phyloP scores from a whole-genome alignment of 2,329 filamentous ascomycete species.

The Trichoderma sp. region DNA sequence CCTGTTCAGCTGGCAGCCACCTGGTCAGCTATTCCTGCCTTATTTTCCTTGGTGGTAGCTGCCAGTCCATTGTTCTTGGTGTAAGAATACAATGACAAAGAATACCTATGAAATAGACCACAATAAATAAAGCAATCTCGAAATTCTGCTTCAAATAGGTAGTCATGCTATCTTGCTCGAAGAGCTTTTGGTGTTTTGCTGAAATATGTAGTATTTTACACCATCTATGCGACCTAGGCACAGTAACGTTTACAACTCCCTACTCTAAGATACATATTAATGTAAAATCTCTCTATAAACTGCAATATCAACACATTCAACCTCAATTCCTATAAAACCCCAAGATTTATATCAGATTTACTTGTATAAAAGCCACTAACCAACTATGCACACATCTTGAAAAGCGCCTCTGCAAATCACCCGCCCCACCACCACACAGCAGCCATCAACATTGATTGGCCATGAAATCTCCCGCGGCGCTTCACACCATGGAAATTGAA shows the following conservation, averaged over 20 bases:
- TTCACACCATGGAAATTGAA: neutral
- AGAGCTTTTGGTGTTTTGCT: neutral
- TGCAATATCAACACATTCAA: neutral
- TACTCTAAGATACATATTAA: neutral
- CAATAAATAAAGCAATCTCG: neutral
- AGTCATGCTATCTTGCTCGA: neutral
- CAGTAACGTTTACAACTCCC: neutral
- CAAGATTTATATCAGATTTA: neutral
- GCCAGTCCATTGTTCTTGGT: too few species aligned
- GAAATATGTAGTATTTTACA: neutral
- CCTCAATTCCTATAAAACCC: neutral
- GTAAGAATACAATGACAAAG: rapidly evolving
- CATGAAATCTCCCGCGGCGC: neutral
- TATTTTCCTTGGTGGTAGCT: neutral
- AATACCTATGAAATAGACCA: too few species aligned
- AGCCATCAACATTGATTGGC: neutral
- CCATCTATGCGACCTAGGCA: neutral
- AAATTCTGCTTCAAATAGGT: too few species aligned
- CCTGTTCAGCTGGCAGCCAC: neutral
- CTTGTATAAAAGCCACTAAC: neutral
- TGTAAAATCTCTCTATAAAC: neutral
- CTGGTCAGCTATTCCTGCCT: neutral
- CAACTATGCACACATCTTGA: neutral
- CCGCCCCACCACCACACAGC: neutral
- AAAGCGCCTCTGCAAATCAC: neutral